Conservation (phyloP, 2,329 filamentous ascomycete species). For the Phyllosticta citribraziliensis region DNA sequence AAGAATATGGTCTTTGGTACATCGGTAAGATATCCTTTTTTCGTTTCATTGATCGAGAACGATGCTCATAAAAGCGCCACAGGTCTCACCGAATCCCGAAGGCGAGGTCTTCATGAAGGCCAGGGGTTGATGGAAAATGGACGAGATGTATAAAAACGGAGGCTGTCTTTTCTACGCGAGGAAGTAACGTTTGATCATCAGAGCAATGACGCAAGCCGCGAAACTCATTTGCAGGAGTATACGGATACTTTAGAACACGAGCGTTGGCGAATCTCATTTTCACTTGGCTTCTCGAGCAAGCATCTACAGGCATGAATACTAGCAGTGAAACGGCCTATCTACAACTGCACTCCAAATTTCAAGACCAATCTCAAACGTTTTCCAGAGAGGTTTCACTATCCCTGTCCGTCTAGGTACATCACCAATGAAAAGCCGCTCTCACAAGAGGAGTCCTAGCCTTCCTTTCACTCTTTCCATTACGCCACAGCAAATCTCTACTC, state of each 20-base stretch:
- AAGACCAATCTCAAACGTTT: not conserved
- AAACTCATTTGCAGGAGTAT: not conserved
- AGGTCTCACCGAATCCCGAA: not conserved
- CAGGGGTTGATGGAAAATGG: not conserved
- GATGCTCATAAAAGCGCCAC: not conserved
- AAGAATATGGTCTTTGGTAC: conserved; percentile 5
- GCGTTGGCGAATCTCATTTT: not conserved
- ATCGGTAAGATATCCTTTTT: not conserved
- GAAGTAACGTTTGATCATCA: not conserved
- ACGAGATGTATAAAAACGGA: not conserved
- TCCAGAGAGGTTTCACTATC: no score
- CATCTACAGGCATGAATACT: not conserved
- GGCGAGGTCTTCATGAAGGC: not conserved
- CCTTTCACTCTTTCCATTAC: not conserved
- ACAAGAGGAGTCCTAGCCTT: not conserved
- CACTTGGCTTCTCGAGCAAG: not conserved
- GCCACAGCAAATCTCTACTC: no score
- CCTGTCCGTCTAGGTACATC: no score
- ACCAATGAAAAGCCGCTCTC: not conserved
- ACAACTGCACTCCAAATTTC: not conserved
- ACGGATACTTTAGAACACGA: not conserved
- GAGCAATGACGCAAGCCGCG: not conserved
- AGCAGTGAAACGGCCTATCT: not conserved
- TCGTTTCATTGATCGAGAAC: not conserved
- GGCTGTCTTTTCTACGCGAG: not conserved